Evolutionary conservation across 805 yeast species (phyloP).

Genomic region (Pichia manshurica): DNA sequence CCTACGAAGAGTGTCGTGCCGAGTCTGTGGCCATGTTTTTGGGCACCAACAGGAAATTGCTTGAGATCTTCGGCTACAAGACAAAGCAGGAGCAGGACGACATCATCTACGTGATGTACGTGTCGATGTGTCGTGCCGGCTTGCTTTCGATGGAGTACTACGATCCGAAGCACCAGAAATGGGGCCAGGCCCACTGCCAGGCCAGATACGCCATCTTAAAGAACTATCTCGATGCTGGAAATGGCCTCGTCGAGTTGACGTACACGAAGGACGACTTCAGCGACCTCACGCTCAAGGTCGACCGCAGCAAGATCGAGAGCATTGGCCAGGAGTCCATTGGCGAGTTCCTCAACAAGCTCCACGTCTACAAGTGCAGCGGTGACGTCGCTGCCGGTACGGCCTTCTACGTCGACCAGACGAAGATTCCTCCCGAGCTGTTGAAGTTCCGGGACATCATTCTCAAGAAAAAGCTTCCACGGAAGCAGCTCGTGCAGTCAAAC

Average conservation of each 20-base stretch:
- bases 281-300: constrained; percentile 57
- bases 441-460: constrained; percentile 63
- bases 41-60: constrained; percentile 59
- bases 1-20: constrained; percentile 91
- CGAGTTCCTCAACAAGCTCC: constrained; percentile 65
- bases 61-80: constrained; percentile 67
- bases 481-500: constrained; percentile 80
- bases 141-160: constrained; percentile 75
- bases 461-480: constrained; percentile 72
- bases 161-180: constrained; percentile 74
- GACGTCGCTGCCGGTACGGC: constrained; percentile 58
- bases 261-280: constrained; percentile 43
- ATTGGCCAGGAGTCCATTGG: constrained; percentile 72
- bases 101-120: constrained; percentile 59
- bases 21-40: constrained; percentile 83
- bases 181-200: constrained; percentile 97
- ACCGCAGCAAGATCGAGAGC: constrained; percentile 55
- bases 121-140: constrained; percentile 88
- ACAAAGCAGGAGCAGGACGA: constrained; percentile 54
- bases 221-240: constrained; percentile 60
- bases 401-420: constrained; percentile 64
- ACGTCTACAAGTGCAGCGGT: constrained; percentile 73
- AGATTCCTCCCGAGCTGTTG: constrained; percentile 57
- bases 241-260: constrained; percentile 50
- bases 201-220: constrained; percentile 84